Base-by-base conservation (phyloP, 2,329 filamentous ascomycete species). In the Calycina herbarum region DNA sequence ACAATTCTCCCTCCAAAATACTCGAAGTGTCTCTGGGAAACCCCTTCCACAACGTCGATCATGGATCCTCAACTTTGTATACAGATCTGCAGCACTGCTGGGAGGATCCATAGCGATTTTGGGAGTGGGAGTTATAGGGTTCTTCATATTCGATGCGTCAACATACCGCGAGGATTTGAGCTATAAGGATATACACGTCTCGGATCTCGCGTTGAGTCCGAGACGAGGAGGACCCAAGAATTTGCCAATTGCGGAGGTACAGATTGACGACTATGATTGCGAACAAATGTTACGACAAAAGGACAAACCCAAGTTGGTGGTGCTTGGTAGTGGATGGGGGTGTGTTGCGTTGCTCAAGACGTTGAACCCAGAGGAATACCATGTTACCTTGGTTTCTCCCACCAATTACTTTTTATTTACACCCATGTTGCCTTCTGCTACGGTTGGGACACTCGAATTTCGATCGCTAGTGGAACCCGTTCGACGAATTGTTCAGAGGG, bases 351-450 rank as follows among this genome's bases (percentile, higher is more conserved):
- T 99, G 66, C 80, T 99, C 71, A 99, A 99, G 80, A 90, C 92
- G 68, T 79, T 99, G 68, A 91, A 94, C 68, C 89, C 93, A 0
- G 92, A 94, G 13, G 92, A 97, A 73, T 99, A 97, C 76, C 94
- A 99, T 78, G 89, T 99, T 71, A 98, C 94, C 4, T 90, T 99
- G 48, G 90, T 99, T 56, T 96, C 93, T 13, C 94, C 95, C 0
- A 91, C 91, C 42, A 98, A 98, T 74, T 97, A 98, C 80, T 99
- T 99, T 80, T 81, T 99, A 38, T 99, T 99, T 78, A 99, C 95
- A 1, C 95, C 95, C 0, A 98, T 99, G 94, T 83, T 99, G 56
- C 95, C 95, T 1, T 97, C 93, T 40, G 96, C 95, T 7, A 99
- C 96, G 0, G 95, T 99, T 5, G 96, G 96, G 13, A 99, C 95